phyloP scores from a whole-genome alignment of 805 yeast species.

The Yamadazyma phyllophila region DNA sequence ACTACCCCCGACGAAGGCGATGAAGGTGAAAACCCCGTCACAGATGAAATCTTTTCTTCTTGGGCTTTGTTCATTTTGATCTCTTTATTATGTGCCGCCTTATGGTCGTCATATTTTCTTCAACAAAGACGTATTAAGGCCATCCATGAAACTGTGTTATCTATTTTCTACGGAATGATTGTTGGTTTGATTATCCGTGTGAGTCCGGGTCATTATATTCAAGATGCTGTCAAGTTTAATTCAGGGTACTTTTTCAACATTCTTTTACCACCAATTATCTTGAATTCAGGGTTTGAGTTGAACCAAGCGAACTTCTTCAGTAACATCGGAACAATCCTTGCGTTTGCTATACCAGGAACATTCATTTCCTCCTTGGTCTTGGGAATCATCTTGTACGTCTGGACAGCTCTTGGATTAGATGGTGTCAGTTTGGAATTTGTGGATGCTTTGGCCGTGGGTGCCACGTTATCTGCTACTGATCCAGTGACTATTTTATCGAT shows the following conservation, averaged over 20 bases:
- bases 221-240: conserved; percentile 93
- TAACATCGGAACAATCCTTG: conserved; percentile 84
- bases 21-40: conserved; percentile 73
- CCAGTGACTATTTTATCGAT: conserved; percentile 96
- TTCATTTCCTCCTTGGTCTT: conserved; percentile 86
- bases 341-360: conserved; percentile 97
- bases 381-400: conserved; percentile 81
- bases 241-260: conserved; percentile 93
- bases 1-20: conserved; percentile 49
- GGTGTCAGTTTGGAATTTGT: conserved; percentile 86
- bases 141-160: conserved; percentile 94
- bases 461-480: conserved; percentile 96
- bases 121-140: conserved; percentile 91
- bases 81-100: conserved; percentile 75
- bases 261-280: conserved; percentile 90
- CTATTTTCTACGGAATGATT: conserved; percentile 95
- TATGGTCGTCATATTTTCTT: conserved; percentile 92
- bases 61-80: conserved; percentile 94
- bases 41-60: conserved; percentile 93
- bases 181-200: conserved; percentile 89
- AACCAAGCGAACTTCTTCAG: conserved; percentile 94
- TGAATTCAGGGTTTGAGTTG: conserved; percentile 94
- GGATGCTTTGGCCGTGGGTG: conserved; percentile 97
- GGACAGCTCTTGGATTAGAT: conserved; percentile 92
- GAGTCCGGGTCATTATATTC: conserved; percentile 95